Base-by-base conservation (phyloP, 1,284 basidiomycete species). In the Gomphus bonarii region DNA sequence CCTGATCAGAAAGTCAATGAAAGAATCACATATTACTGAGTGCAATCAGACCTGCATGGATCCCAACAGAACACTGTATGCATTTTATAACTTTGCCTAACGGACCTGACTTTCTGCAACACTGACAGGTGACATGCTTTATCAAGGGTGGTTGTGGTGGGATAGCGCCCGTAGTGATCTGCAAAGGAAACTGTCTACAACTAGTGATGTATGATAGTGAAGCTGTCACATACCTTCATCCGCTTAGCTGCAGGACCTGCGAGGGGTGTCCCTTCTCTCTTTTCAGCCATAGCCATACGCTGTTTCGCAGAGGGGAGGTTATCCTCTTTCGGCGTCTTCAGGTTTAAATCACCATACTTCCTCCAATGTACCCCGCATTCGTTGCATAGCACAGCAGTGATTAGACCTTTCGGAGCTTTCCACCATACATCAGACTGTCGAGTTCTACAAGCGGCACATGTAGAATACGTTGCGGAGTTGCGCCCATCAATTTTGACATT, bases 331-430 rank as follows among this genome's bases (percentile, higher is more conserved):
- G 61, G 59, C 9, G 82, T 82, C 42, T 85, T 75, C 18, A 87
- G 82, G 63, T 85, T 88, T 44, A 90, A 71, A 64, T 94, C 90
- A 0, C 90, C 91, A 66, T 95, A 95, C 69, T 93, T 94, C 62
- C 91, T 75, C 84, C 91, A 95, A 63, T 81, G 83, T 38, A 77
- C 75, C 52, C 91, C 91, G 65, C 91, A 95, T 33, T 69, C 76
- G 52, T 92, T 87, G 69, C 91, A 92, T 62, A 94, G 79, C 48
- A 91, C 76, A 57, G 75, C 76, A 1, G 79, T 82, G 20, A 75
- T 74, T 55, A 94, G 76, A 43, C 84, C 82, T 67, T 89, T 87
- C 4, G 89, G 88, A 53, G 90, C 85, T 69, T 88, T 85, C 90
- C 89, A 92, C 93, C 91, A 95, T 3, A 72, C 73, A 50, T 75